Conservation (phyloP, 768 basidiomycete genomes). For the Kwoniella sp. region DNA sequence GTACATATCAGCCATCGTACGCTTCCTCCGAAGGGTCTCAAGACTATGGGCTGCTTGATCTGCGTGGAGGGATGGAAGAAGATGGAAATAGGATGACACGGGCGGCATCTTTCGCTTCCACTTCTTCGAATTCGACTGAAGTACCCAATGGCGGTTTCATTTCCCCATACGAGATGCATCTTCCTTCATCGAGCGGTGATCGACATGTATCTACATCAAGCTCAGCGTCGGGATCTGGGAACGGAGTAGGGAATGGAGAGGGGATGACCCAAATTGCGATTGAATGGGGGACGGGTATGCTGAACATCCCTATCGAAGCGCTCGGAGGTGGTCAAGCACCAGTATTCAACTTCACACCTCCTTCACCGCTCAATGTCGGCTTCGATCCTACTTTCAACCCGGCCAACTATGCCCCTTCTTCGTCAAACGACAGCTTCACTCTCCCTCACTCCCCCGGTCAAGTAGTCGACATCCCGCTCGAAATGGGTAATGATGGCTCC, state of each 20-base stretch:
- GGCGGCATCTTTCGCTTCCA: constrained; percentile 4
- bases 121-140: constrained; percentile 3
- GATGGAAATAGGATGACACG: constrained; percentile 3
- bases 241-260: background rate
- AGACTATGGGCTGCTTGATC: background rate
- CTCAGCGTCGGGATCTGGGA: background rate
- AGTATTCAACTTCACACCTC: constrained; percentile 20
- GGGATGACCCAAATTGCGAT: constrained; percentile 8
- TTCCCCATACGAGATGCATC: constrained; percentile 16
- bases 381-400: constrained; percentile 14
- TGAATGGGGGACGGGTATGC: constrained; percentile 14
- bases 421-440: background rate
- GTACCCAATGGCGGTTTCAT: constrained; percentile 21
- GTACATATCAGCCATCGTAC: background rate
- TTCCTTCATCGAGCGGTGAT: background rate
- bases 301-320: constrained; percentile 16
- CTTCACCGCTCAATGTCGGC: constrained; percentile 13
- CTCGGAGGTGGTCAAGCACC: constrained; percentile 7
- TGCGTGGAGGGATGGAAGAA: background rate
- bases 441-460: background rate
- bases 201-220: background rate
- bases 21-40: background rate
- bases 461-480: background rate
- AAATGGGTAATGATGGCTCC: background rate
- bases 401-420: background rate